A percentile compares a stretch with the other conserved stretches of the same genome.
Conservation (phyloP, 164 flowering plant species). For the Vitis rupestris region DNA sequence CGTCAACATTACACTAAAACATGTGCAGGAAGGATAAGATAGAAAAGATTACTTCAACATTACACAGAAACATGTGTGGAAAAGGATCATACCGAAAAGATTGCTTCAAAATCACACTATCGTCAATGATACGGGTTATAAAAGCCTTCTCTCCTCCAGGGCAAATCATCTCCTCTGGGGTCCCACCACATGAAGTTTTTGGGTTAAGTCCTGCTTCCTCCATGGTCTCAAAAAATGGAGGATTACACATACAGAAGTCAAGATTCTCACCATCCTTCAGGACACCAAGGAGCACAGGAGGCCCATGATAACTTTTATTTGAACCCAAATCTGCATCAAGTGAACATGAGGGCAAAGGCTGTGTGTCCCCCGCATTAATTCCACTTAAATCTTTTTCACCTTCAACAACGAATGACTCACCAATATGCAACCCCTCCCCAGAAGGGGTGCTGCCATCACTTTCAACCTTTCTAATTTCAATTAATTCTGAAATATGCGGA, state of each 20-base stretch:
- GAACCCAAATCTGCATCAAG: slow-evolving; percentile 11
- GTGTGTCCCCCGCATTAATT: slow-evolving; percentile 13
- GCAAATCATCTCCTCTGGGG: slow-evolving; percentile 85
- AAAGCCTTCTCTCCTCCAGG: slow-evolving; percentile 93
- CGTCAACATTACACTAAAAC: too few species aligned
- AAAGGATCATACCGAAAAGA: slow-evolving; percentile 50
- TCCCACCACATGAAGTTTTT: slow-evolving; percentile 95
- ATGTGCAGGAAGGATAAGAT: too few species aligned
- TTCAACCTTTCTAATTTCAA: slow-evolving; percentile 73
- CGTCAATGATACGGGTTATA: slow-evolving; percentile 75
- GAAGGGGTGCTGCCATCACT: not conserved
- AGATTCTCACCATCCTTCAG: slow-evolving; percentile 73
- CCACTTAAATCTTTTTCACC: slow-evolving; percentile 6
- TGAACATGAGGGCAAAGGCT: slow-evolving; percentile 8
- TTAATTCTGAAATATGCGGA: slow-evolving; percentile 66
- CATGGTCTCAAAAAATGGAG: slow-evolving; percentile 91
- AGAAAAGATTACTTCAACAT: not conserved
- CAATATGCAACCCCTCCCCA: slow-evolving; percentile 8
- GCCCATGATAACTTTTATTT: slow-evolving; percentile 35
- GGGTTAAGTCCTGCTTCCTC: slow-evolving; percentile 92
- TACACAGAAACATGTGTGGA: not conserved
- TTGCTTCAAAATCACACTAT: slow-evolving; percentile 70
- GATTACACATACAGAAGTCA: slow-evolving; percentile 99
- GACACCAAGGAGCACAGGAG: slow-evolving; percentile 67
- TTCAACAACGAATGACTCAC: slow-evolving; percentile 8